phyloP scores from a whole-genome alignment of 176 grass and related monocot genomes.

The Phragmites australis region DNA sequence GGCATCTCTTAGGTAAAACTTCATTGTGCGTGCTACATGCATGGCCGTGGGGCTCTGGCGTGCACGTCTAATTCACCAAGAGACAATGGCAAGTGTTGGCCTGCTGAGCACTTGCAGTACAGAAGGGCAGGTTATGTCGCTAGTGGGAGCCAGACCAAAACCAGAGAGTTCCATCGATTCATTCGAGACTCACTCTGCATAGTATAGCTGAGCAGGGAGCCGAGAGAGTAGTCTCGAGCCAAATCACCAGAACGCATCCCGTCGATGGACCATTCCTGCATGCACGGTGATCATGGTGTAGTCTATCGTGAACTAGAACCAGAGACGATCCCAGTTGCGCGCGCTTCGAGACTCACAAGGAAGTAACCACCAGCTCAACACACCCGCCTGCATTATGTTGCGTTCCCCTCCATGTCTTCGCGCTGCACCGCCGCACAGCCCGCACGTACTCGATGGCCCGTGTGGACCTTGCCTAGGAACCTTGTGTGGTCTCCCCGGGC shows the following conservation, averaged over 20 bases:
- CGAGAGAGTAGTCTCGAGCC: no score
- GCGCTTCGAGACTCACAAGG: no score
- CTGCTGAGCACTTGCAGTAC: neutral
- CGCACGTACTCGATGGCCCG: constrained; percentile 6
- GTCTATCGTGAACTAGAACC: neutral
- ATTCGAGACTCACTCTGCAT: neutral
- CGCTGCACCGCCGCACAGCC: neutral
- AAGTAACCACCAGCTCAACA: neutral
- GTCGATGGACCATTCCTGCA: neutral
- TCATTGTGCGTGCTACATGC: neutral
- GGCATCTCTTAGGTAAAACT: neutral
- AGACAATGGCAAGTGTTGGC: neutral
- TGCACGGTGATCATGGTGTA: neutral
- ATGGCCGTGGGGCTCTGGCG: neutral
- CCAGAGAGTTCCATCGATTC: neutral
- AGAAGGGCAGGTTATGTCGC: neutral
- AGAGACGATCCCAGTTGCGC: neutral
- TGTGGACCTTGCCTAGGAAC: constrained; percentile 40
- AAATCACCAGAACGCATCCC: no score
- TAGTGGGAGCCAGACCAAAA: neutral
- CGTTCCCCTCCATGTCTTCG: neutral
- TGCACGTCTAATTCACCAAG: constrained; percentile 19
- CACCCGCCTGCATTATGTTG: neutral
- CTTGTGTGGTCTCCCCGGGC: constrained; percentile 23
- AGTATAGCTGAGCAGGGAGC: no score